Evolutionary conservation across 352 stramenopile genomes (phyloP).

Genomic region (Phytophthora citrophthora): DNA sequence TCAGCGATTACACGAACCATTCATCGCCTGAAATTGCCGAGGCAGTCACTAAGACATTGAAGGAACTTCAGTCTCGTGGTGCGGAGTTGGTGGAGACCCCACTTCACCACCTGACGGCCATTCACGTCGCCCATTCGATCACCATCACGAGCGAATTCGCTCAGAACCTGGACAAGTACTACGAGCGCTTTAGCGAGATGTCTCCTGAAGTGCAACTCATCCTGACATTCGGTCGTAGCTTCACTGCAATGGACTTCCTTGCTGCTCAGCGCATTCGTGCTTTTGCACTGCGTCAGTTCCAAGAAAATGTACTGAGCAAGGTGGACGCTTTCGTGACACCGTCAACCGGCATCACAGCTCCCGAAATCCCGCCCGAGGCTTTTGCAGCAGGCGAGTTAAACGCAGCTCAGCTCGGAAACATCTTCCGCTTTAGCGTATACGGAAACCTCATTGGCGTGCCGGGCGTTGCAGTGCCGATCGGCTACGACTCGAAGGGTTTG

Average conservation of each 20-base stretch:
- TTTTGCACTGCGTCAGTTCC: conserved; percentile 81
- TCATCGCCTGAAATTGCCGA: conserved; percentile 61
- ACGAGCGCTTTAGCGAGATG: conserved; percentile 57
- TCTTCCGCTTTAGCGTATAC: conserved; percentile 88
- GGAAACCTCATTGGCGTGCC: conserved; percentile 90
- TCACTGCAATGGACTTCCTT: conserved; percentile 81
- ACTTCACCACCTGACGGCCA: conserved; percentile 78
- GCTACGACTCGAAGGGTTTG: conserved; percentile 63
- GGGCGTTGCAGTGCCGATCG: conserved; percentile 75
- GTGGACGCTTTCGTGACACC: conserved; percentile 92
- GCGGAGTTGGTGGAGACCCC: conserved; percentile 80
- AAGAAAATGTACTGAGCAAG: conserved; percentile 78
- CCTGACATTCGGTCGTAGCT: conserved; percentile 70
- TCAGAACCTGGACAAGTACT: conserved; percentile 72
- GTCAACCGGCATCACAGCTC: conserved; percentile 78
- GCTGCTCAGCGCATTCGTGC: conserved; percentile 84
- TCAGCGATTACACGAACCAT: conserved; percentile 77
- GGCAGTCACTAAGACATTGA: conserved; percentile 52
- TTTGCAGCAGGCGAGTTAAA: conserved; percentile 65
- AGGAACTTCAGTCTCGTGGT: conserved; percentile 57
- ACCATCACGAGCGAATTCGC: conserved; percentile 88
- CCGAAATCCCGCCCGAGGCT: conserved; percentile 61
- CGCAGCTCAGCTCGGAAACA: conserved; percentile 48
- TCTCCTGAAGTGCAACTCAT: conserved; percentile 80
- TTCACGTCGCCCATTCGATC: conserved; percentile 80